Percentiles rank a stretch among this genome's conserved stretches.
phyloP scores from a whole-genome alignment of 2,329 filamentous ascomycete genomes.

The Elsinoe perseae region DNA sequence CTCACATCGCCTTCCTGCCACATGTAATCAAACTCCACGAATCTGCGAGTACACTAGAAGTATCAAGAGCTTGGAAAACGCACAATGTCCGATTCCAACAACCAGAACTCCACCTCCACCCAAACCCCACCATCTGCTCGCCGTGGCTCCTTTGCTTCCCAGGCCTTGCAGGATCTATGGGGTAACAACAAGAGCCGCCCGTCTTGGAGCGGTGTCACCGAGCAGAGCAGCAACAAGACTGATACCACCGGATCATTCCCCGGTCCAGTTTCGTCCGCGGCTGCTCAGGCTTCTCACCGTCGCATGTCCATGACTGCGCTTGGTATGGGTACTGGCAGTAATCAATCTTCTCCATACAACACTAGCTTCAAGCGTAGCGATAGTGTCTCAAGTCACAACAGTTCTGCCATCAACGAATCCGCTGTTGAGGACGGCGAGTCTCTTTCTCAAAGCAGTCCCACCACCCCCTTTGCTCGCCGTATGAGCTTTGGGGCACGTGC shows the following conservation, averaged over 20 bases:
- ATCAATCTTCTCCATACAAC: conserved; percentile 36
- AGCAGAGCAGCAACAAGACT: conserved; percentile 25
- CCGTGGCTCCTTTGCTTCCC: conserved; percentile 42
- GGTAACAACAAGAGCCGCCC: conserved; percentile 31
- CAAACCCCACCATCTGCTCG: conserved; percentile 33
- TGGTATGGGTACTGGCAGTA: conserved; percentile 39
- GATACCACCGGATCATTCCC: conserved; percentile 19
- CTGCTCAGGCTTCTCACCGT: conserved; percentile 42
- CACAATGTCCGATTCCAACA: conserved; percentile 27
- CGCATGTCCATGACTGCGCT: conserved; percentile 45
- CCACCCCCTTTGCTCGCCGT: conserved; percentile 70
- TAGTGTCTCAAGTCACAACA: conserved; percentile 38
- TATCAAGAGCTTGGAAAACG: not conserved
- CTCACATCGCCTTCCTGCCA: not conserved
- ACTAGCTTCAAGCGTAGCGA: conserved; percentile 38
- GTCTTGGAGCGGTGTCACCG: conserved; percentile 24
- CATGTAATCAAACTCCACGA: not conserved
- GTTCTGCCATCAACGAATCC: conserved; percentile 40
- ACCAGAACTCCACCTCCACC: conserved; percentile 33
- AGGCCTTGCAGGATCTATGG: conserved; percentile 44
- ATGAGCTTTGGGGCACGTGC: conserved; percentile 86
- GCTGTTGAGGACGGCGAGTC: conserved; percentile 53
- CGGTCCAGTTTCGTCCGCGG: conserved; percentile 43
- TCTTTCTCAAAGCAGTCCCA: conserved; percentile 50
- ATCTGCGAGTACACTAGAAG: not conserved